Evolutionary conservation across 2,329 filamentous ascomycete genomes (phyloP), one percentile per base, ranked within the genome.

Genomic region (Aspergillus sp.): DNA sequence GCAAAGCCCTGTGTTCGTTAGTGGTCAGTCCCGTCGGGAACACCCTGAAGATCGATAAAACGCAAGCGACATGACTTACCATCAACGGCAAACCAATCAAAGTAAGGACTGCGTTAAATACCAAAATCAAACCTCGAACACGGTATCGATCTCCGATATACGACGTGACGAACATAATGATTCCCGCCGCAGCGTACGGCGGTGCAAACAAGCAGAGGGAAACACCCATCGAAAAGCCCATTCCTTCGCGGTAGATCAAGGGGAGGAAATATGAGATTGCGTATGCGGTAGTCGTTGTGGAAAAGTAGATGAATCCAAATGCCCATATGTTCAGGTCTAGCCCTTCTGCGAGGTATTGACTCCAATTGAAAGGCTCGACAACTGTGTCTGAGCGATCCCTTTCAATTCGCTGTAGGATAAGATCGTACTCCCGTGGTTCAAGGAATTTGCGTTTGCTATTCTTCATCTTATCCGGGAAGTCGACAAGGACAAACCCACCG

Each of bases 321-420:
- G 70, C 77, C 85, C 85, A 88, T 52, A 87, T 74, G 67, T 82
- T 82, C 74, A 73, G 78, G 71, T 86, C 81, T 2, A 63, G 54
- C 1, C 75, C 79, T 19, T 75, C 74, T 13, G 66, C 54, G 13
- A 83, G 58, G 64, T 84, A 84, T 45, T 70, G 73, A 4, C 54
- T 47, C 3, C 81, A 45, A 20, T 75, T 73, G 63, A 87, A 84
- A 2, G 77, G 70, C 42, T 76, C 71, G 1, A 68, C 57, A 2
- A 64, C 54, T 13, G 69, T 76, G 59, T 87, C 84, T 21, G 78
- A 78, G 43, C 84, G 81, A 63, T 87, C 84, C 16, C 71, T 70
- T 34, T 84, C 70, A 59, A 87, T 83, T 11, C 70, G 61, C 11
- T 59, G 57, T 23, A 68, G 63, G 51, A 69, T 66, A 25, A 71